Percentiles rank a stretch among this genome's conserved stretches.
phyloP scores from a whole-genome alignment of 345 rosid species.

The Capsella bursapastoris region DNA sequence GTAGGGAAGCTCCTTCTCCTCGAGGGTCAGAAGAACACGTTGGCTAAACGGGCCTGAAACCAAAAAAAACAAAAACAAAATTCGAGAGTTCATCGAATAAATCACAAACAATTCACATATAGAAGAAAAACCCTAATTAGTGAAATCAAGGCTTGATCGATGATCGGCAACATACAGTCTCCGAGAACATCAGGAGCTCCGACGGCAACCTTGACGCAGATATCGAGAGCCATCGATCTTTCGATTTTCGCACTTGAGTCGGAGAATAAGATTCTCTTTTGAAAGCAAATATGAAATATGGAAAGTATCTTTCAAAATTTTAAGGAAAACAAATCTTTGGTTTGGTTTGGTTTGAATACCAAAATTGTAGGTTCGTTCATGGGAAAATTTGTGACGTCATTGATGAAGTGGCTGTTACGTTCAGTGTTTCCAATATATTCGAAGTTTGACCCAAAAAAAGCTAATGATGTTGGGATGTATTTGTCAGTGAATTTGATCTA shows the following conservation, averaged over 20 bases:
- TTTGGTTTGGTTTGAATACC: too few species aligned
- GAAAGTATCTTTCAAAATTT: neutral
- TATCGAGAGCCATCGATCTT: constrained; percentile 65
- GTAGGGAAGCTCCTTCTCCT: constrained; percentile 83
- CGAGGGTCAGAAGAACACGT: constrained; percentile 69
- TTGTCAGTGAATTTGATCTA: neutral
- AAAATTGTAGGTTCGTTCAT: neutral
- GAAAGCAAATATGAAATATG: neutral
- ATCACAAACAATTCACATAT: neutral
- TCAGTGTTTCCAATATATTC: neutral
- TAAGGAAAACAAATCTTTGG: neutral
- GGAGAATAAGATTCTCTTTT: constrained; percentile 1
- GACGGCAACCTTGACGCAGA: constrained; percentile 82
- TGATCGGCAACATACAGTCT: constrained; percentile 57
- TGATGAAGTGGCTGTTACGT: constrained; percentile 16
- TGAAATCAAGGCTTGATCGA: neutral
- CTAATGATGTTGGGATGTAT: neutral
- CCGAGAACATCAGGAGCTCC: constrained; percentile 73
- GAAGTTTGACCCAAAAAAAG: neutral
- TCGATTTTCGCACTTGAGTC: neutral
- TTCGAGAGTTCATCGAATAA: neutral
- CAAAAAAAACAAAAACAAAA: constrained; percentile 38
- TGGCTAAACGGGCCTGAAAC: constrained; percentile 75
- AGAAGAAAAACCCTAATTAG: neutral
- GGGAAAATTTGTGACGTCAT: constrained; percentile 18